Base-by-base conservation (phyloP, 805 yeast species). In the Yarrowia sp. region DNA sequence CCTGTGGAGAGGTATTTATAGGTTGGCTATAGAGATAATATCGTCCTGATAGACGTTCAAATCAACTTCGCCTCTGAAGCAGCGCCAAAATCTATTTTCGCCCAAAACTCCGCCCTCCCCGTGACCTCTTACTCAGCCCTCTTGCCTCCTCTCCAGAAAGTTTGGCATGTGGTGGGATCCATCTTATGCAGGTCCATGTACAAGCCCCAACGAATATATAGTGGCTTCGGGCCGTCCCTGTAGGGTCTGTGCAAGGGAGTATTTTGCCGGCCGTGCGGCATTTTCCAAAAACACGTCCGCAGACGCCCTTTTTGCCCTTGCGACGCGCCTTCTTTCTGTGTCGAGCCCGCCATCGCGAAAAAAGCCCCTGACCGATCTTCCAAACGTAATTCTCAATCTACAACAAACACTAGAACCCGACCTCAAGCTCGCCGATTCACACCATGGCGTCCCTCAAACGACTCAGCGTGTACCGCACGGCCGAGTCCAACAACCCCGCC, bases 361-460 rank as follows among this genome's bases (percentile, higher is more conserved):
- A 19, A 24, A 21, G 12, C 44, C 41, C 44, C 44, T 39, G 44
- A 39, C 42, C 1, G 42, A 38, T 38, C 25, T 19, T 39, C 19
- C 44, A 39, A 39, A 39, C 29, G 44, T 39, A 39, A 21, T 14
- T 39, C 29, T 4, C 27, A 22, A 27, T 39, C 18, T 22, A n/a
- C 44, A 22, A 22, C 29, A 22, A 22, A 14, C 44, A 39, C 44
- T 39, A 14, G 21, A 22, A 27, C n/a, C 14, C 44, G 44, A 38
- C 42, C 42, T n/a, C n/a, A n/a, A n/a, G n/a, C 29, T 7, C 29
- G 29, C 31, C 24, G 16, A 41, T n/a, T 13, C 24, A 19, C 24
- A 25, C 16, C n/a, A 29, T 29, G 42, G 22, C 58, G 24, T 51
- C 58, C n/a, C 42, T 51, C 21, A 51, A 51, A 18, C 58, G 58